phyloP scores from a whole-genome alignment of 495 filamentous ascomycete genomes.

The Friedmanniomyces simplex region DNA sequence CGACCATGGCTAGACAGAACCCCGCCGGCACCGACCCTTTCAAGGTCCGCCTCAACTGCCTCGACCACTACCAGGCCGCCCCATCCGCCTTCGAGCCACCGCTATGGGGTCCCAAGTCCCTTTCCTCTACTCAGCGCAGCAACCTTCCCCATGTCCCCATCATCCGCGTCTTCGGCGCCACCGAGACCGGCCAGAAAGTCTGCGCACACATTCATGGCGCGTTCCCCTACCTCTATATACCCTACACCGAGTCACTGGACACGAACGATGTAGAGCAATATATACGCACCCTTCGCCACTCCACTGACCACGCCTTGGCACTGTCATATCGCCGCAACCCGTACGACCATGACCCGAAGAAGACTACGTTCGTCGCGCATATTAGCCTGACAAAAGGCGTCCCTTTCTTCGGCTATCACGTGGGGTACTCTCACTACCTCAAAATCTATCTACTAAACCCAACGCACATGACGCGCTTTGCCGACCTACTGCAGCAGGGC shows the following conservation, averaged over 20 bases:
- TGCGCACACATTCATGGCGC: conserved; percentile 95
- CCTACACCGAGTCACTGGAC: conserved; percentile 65
- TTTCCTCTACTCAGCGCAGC: conserved; percentile 37
- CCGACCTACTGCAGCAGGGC: conserved; percentile 77
- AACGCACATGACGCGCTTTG: conserved; percentile 64
- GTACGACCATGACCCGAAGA: conserved; percentile 44
- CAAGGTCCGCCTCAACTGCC: conserved; percentile 82
- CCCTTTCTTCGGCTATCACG: conserved; percentile 90
- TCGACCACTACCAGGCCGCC: conserved; percentile 79
- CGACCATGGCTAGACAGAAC: conserved; percentile 7
- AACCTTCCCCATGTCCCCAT: conserved; percentile 69
- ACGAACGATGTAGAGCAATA: conserved; percentile 57
- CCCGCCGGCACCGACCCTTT: conserved; percentile 35
- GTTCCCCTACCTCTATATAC: conserved; percentile 86
- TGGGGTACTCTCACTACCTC: conserved; percentile 82
- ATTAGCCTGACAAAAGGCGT: conserved; percentile 86
- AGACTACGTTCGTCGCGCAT: conserved; percentile 65
- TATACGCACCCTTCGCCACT: conserved; percentile 60
- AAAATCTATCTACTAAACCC: conserved; percentile 93
- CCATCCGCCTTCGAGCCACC: conserved; percentile 75
- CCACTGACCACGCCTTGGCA: conserved; percentile 77
- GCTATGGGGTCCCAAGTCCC: conserved; percentile 44
- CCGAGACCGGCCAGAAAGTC: conserved; percentile 90
- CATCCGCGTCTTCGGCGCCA: conserved; percentile 83
- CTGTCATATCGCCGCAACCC: conserved; percentile 68